Evolutionary conservation across 495 filamentous ascomycete genomes (phyloP).

Genomic region (Polyplosphaeria fusca): DNA sequence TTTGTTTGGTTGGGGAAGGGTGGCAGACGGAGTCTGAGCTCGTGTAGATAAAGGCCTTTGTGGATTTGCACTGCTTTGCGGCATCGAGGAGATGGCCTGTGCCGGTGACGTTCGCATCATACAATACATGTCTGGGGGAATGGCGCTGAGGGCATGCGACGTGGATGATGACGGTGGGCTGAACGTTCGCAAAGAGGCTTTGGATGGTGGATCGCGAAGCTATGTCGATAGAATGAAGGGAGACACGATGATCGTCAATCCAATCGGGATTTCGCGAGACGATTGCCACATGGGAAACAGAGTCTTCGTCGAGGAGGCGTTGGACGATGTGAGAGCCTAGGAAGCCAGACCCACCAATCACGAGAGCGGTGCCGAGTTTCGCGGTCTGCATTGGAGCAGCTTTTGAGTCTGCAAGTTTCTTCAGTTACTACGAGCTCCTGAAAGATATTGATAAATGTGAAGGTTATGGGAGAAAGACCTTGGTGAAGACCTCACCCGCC

Average conservation of each 20-base stretch:
- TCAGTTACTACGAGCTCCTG: too few relatives aligned
- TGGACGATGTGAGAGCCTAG: slow-evolving; percentile 67
- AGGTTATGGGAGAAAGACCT: too few relatives aligned
- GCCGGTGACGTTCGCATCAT: slow-evolving; percentile 28
- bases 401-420: too few relatives aligned
- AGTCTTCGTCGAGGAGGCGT: slow-evolving; percentile 49
- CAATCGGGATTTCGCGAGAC: slow-evolving; percentile 27
- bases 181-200: slow-evolving; percentile 27
- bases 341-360: slow-evolving; percentile 70
- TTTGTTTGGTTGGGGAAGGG: slow-evolving; percentile 5
- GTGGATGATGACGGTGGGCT: slow-evolving; percentile 36
- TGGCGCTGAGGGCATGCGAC: slow-evolving; percentile 27
- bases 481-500: too few relatives aligned
- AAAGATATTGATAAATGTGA: too few relatives aligned
- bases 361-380: slow-evolving; percentile 45
- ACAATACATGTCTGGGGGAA: not conserved
- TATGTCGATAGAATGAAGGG: slow-evolving; percentile 33
- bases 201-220: slow-evolving; percentile 10
- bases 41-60: slow-evolving; percentile 37
- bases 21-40: slow-evolving; percentile 27
- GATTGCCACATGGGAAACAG: slow-evolving; percentile 22
- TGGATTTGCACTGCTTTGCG: slow-evolving; percentile 16
- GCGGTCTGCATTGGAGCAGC: not conserved
- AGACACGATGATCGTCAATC: slow-evolving; percentile 1
- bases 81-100: slow-evolving; percentile 28